Conservation (phyloP, 179 eudicot genomes). For the Silene vulgaris region DNA sequence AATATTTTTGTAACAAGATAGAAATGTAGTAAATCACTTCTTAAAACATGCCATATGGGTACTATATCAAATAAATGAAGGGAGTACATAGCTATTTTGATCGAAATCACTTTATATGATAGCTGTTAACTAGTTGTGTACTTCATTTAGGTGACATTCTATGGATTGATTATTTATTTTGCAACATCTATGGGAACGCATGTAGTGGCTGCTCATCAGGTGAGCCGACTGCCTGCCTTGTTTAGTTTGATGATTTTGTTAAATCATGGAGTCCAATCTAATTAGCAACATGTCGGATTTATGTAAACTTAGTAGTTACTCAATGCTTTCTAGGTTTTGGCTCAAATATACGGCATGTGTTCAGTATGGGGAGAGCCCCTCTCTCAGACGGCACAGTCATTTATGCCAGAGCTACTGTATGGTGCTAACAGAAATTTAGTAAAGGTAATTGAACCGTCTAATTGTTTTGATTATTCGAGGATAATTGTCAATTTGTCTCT, state of each 20-base stretch:
- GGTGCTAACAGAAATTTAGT: constrained; percentile 62
- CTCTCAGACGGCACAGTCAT: constrained; percentile 96
- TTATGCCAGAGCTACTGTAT: constrained; percentile 88
- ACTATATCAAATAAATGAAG: too few relatives aligned
- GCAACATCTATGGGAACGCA: constrained; percentile 46
- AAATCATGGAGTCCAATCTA: too few relatives aligned
- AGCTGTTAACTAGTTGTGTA: neutral
- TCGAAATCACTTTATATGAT: neutral
- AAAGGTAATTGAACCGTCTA: constrained; percentile 46
- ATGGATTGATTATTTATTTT: constrained; percentile 32
- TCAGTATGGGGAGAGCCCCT: constrained; percentile 93
- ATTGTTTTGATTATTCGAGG: neutral
- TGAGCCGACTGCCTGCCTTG: constrained; percentile 16
- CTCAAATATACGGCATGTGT: constrained; percentile 61
- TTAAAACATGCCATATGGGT: too few relatives aligned
- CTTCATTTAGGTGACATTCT: constrained; percentile 38
- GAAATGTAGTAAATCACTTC: too few relatives aligned
- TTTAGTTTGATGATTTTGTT: neutral
- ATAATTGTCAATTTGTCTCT: neutral
- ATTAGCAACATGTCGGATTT: neutral
- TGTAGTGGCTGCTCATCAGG: constrained; percentile 55
- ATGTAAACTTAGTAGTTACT: neutral
- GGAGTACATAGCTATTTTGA: too few relatives aligned
- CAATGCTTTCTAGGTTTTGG: constrained; percentile 51
- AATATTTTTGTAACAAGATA: neutral